A percentile compares a stretch with the other conserved stretches of the same genome.
Conservation (phyloP, 2,329 filamentous ascomycete species). For the Penicillium sp. region DNA sequence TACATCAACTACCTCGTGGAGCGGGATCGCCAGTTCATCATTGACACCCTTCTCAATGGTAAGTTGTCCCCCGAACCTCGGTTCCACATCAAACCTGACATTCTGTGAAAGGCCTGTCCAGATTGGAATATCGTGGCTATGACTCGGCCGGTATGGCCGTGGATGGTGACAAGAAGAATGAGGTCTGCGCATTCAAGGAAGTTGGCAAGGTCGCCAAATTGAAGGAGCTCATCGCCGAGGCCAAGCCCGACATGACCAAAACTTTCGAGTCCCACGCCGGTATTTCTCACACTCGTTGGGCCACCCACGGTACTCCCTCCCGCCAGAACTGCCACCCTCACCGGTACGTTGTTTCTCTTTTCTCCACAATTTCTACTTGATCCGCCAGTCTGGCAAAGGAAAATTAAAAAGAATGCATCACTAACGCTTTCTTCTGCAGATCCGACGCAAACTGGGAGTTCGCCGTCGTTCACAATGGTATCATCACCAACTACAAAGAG, state of each 20-base stretch:
- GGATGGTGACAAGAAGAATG: constrained; percentile 98
- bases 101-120: constrained; percentile 68
- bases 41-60: constrained; percentile 96
- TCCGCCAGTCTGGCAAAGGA: not conserved
- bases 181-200: constrained; percentile 96
- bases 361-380: not conserved
- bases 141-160: constrained; percentile 94
- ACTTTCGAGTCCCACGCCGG: constrained; percentile 96
- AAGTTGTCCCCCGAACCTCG: constrained; percentile 14
- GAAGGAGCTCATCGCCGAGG: constrained; percentile 82
- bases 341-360: constrained; percentile 57
- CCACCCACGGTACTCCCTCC: constrained; percentile 91
- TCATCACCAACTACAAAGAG: constrained; percentile 99
- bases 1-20: constrained; percentile 99
- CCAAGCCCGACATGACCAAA: constrained; percentile 79
- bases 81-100: not conserved
- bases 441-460: constrained; percentile 96
- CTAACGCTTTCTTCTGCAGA: constrained; percentile 46
- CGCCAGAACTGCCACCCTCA: constrained; percentile 97
- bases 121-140: constrained; percentile 97
- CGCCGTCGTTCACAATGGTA: constrained; percentile 96
- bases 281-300: constrained; percentile 98
- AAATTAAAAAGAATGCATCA: not conserved
- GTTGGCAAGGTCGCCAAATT: constrained; percentile 98
- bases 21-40: constrained; percentile 94